A percentile compares a stretch with the other conserved stretches of the same genome.
Evolutionary conservation across 2,329 filamentous ascomycete species (phyloP).

Genomic region (Dactylella cylindrospora): DNA sequence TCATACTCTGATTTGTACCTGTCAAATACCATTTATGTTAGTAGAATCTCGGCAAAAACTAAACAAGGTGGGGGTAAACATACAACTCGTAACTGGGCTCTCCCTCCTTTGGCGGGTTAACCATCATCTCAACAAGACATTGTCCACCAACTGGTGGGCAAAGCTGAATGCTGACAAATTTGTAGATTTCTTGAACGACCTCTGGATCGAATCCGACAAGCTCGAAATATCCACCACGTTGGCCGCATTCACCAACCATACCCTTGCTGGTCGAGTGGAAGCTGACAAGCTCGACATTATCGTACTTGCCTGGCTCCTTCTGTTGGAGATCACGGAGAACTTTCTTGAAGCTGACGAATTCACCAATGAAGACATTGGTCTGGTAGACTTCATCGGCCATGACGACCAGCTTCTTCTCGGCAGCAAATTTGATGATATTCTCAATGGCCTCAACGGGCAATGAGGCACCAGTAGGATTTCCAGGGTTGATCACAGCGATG

Average conservation of each 20-base stretch:
- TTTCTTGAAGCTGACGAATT: slow-evolving; percentile 95
- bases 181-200: slow-evolving; percentile 94
- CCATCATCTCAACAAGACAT: slow-evolving; percentile 96
- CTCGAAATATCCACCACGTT: slow-evolving; percentile 97
- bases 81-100: slow-evolving; percentile 75
- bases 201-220: slow-evolving; percentile 81
- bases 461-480: slow-evolving; percentile 92
- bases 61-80: slow-evolving; percentile 3
- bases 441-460: slow-evolving; percentile 77
- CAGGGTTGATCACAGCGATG: slow-evolving; percentile 97
- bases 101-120: slow-evolving; percentile 84
- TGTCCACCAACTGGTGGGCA: slow-evolving; percentile 94
- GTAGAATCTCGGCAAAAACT: neutral
- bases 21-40: slow-evolving; percentile 16
- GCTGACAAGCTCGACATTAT: slow-evolving; percentile 82
- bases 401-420: slow-evolving; percentile 79
- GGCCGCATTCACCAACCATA: slow-evolving; percentile 98
- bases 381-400: slow-evolving; percentile 99
- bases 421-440: slow-evolving; percentile 81
- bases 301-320: slow-evolving; percentile 72
- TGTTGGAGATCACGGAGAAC: slow-evolving; percentile 78
- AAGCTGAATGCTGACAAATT: slow-evolving; percentile 95
- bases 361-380: slow-evolving; percentile 92
- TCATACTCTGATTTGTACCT: slow-evolving; percentile 82
- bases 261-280: slow-evolving; percentile 95